Percentiles rank a stretch among this genome's conserved stretches.
Evolutionary conservation across 441 rosid species (phyloP).

Genomic region (Jatropha podagrica): DNA sequence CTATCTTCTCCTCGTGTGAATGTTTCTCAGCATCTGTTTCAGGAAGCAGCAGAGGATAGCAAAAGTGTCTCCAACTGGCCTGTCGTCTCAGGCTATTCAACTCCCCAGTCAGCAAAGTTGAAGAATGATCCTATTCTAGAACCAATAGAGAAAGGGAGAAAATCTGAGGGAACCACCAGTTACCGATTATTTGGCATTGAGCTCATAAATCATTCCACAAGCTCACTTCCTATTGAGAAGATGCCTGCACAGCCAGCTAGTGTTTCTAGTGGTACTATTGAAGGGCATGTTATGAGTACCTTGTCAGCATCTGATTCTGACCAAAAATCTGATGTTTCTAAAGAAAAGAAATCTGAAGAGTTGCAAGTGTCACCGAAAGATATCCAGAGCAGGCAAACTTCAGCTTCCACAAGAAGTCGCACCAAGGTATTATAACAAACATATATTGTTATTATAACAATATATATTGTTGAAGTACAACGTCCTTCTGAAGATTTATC

Average conservation of each 20-base stretch:
- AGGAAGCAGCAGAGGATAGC: conserved; percentile 42
- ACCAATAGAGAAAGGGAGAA: conserved; percentile 37
- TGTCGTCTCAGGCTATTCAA: conserved; percentile 31
- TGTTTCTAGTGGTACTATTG: conserved; percentile 26
- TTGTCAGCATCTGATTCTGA: conserved; percentile 45
- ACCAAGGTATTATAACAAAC: conserved; percentile 58
- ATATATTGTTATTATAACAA: too few species aligned
- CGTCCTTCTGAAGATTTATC: too few species aligned
- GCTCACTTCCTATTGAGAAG: conserved; percentile 36
- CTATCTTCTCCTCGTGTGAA: conserved; percentile 43
- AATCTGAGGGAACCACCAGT: conserved; percentile 41
- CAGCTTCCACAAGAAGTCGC: conserved; percentile 56
- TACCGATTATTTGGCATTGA: conserved; percentile 89
- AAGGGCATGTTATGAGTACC: conserved; percentile 25
- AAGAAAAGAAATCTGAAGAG: conserved; percentile 54
- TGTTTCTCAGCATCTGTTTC: conserved; percentile 37
- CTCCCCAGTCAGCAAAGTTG: conserved; percentile 35
- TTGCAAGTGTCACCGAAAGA: conserved; percentile 53
- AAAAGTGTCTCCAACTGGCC: conserved; percentile 37
- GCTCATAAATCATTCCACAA: conserved; percentile 40
- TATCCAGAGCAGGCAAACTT: conserved; percentile 57
- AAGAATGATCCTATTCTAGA: conserved; percentile 39
- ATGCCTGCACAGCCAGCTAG: conserved; percentile 24
- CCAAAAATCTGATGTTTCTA: conserved; percentile 48
- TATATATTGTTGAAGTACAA: too few species aligned